Conservation (phyloP, 176 grass and related monocot species). For the maize (Zea mays) region Zm-B73-REFERENCE-NAM-5.0 NC_050098.1:215138001-215138500, state of each 20-base stretch:
- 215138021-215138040: not conserved
- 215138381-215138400: constrained; percentile 38
- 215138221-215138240: constrained; percentile 47
- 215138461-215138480: constrained; percentile 40
- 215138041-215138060: not conserved
- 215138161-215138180: not conserved
- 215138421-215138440: constrained; percentile 59
- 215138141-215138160: not conserved
- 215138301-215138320: constrained; percentile 40
- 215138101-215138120: not conserved
- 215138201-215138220: constrained; percentile 45
- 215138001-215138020: not conserved
- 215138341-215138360: constrained; percentile 12
- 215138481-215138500: constrained; percentile 84
- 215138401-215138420: constrained; percentile 38
- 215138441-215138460: constrained; percentile 43
- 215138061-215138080: not conserved
- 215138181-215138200: too few relatives aligned
- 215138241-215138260: constrained; percentile 41
- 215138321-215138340: constrained; percentile 9
- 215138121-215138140: not conserved
- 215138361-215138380: constrained; percentile 3
- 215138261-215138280: constrained; percentile 35
- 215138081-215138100: not conserved
- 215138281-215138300: constrained; percentile 39